Conservation (phyloP, 164 flowering plant genomes). For the Piper longum region DNA sequence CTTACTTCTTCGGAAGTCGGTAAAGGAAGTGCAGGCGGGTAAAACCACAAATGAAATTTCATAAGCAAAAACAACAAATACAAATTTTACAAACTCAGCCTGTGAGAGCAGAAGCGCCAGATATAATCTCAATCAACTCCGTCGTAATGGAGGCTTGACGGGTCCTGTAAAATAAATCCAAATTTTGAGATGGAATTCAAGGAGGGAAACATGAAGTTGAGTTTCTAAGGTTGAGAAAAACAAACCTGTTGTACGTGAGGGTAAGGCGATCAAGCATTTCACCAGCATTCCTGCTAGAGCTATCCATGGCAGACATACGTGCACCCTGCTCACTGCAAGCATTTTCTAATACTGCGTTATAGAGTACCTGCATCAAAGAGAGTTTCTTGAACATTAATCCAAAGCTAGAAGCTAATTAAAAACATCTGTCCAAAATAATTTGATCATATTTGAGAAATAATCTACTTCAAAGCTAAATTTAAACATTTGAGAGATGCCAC, state of each 20-base stretch:
- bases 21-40: neutral
- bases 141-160: conserved; percentile 97
- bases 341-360: conserved; percentile 85
- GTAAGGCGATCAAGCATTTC: conserved; percentile 98
- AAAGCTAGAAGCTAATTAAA: neutral
- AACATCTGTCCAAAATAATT: neutral
- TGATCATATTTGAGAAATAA: neutral
- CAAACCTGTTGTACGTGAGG: conserved; percentile 83
- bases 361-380: conserved; percentile 38
- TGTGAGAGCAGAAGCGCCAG: conserved; percentile 86
- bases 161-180: conserved; percentile 32
- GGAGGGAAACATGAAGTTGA: conserved; percentile 2
- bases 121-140: conserved; percentile 82
- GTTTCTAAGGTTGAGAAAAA: conserved; percentile 9
- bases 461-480: neutral
- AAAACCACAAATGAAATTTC: neutral
- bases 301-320: conserved; percentile 99
- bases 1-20: neutral
- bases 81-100: conserved; percentile 24
- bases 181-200: neutral
- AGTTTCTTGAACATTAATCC: neutral
- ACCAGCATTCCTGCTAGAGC: conserved; percentile 98
- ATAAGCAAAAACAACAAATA: neutral
- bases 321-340: conserved; percentile 99
- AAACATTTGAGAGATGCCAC: too few relatives aligned